These are phyloP conservation scores for Euptelea pleiosperma DNA, from an alignment of 164 flowering plant species.

Conservation along the genomic window DNA sequence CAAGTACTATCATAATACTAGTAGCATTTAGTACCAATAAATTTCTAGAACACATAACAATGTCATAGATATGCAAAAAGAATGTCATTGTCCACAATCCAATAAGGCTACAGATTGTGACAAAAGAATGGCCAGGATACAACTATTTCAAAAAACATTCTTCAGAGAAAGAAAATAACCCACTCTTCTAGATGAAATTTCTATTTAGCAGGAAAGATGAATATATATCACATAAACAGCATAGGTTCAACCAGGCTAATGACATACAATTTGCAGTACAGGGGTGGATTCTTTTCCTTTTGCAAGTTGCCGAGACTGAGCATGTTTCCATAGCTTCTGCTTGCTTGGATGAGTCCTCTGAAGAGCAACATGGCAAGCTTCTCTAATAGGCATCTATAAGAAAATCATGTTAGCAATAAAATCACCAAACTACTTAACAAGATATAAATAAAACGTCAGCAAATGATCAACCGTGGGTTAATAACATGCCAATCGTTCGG, in stretches of 20 bases:
- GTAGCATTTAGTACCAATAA: too few species aligned
- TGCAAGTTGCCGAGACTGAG: conserved; percentile 67
- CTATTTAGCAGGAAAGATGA: background rate
- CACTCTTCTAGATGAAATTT: background rate
- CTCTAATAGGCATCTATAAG: conserved; percentile 88
- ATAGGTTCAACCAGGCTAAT: conserved; percentile 2
- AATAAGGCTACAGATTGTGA: too few species aligned
- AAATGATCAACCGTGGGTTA: too few species aligned
- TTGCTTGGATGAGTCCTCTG: conserved; percentile 79
- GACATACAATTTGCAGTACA: conserved; percentile 89
- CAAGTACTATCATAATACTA: too few species aligned
- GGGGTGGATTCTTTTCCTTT: conserved; percentile 64
- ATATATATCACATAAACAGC: background rate
- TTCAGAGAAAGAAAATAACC: background rate
- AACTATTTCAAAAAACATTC: too few species aligned
- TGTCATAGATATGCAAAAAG: too few species aligned
- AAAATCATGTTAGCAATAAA: conserved; percentile 9
- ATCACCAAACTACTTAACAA: background rate
- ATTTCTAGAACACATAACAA: too few species aligned
- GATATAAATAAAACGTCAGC: too few species aligned
- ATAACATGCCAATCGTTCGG: too few species aligned
- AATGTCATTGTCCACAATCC: too few species aligned
- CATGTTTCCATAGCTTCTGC: conserved; percentile 96
- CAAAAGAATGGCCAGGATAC: too few species aligned
- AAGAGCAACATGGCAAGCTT: conserved; percentile 98